Evolutionary conservation across 78 protist genomes (phyloP).

Genomic region (Chrysochromulina tobinii): DNA sequence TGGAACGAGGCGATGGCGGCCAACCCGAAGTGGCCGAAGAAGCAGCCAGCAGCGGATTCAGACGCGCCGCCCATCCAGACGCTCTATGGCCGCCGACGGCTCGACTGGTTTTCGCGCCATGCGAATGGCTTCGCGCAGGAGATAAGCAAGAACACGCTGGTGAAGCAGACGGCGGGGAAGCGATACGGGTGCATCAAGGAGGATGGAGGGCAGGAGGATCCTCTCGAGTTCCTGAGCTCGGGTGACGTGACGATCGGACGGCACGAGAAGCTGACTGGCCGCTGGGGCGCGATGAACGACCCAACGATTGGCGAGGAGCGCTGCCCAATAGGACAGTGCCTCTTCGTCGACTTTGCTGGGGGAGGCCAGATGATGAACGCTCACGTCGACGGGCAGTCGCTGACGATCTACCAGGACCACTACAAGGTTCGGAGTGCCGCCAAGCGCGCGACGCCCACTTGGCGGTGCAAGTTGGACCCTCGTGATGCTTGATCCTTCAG

Average conservation of each 20-base stretch:
- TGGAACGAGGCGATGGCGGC: conserved; percentile 14
- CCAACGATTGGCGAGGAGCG: neutral
- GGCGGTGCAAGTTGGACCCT: too few species aligned
- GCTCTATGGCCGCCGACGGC: neutral
- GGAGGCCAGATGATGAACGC: too few species aligned
- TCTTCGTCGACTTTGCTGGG: neutral
- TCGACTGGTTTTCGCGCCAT: neutral
- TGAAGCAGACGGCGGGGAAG: too few species aligned
- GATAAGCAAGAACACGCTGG: neutral
- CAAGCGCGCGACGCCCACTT: too few species aligned
- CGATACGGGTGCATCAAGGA: neutral
- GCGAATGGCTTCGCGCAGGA: neutral
- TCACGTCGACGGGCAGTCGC: too few species aligned
- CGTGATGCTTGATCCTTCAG: too few species aligned
- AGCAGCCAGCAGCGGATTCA: neutral
- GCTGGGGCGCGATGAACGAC: conserved; percentile 20
- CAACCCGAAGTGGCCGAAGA: neutral
- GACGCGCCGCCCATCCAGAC: neutral
- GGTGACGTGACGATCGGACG: neutral
- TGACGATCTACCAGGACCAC: too few species aligned
- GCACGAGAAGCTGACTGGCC: neutral
- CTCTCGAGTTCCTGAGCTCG: neutral
- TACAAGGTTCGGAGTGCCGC: too few species aligned
- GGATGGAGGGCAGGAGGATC: neutral
- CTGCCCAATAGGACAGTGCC: neutral